Conservation (phyloP, 768 basidiomycete genomes). For the Termitomyces bulborhizus region DNA sequence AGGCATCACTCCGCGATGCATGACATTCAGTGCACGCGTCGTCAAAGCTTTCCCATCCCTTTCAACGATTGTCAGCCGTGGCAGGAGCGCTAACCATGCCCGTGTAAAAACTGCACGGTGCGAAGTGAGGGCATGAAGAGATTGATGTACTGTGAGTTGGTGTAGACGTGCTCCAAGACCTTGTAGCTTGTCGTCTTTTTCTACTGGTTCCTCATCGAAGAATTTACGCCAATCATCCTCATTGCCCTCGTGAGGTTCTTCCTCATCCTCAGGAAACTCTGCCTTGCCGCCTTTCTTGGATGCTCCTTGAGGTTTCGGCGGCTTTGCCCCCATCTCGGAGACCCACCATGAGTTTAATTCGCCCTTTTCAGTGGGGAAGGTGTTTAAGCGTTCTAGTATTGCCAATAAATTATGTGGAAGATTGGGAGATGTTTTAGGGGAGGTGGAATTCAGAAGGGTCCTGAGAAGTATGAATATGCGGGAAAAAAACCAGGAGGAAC, state of each 20-base stretch:
- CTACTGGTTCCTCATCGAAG: slow-evolving; percentile 59
- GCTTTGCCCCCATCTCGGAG: slow-evolving; percentile 53
- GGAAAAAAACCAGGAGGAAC: not conserved
- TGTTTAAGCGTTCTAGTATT: slow-evolving; percentile 59
- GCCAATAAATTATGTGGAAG: slow-evolving; percentile 46
- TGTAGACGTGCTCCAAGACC: slow-evolving; percentile 46
- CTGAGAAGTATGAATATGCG: slow-evolving; percentile 14
- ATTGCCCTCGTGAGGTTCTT: slow-evolving; percentile 20
- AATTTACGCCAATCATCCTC: slow-evolving; percentile 79
- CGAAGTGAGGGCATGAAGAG: slow-evolving; percentile 67
- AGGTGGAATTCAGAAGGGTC: slow-evolving; percentile 24
- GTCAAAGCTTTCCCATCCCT: slow-evolving; percentile 35
- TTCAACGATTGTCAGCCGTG: slow-evolving; percentile 41
- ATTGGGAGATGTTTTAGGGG: slow-evolving; percentile 26
- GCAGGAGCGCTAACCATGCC: slow-evolving; percentile 72
- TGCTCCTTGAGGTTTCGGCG: slow-evolving; percentile 40
- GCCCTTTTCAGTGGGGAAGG: slow-evolving; percentile 63
- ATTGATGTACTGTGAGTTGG: slow-evolving; percentile 68
- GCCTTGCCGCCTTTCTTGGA: slow-evolving; percentile 27
- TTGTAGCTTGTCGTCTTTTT: slow-evolving; percentile 24
- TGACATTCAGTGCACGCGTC: slow-evolving; percentile 60
- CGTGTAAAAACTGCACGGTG: slow-evolving; percentile 79
- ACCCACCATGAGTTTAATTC: slow-evolving; percentile 83
- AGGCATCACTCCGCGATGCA: slow-evolving; percentile 82
- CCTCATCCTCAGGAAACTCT: slow-evolving; percentile 31